Percentiles rank a stretch among this genome's conserved stretches.
Evolutionary conservation across 2,329 filamentous ascomycete species (phyloP).

Genomic region (Delphinella strobiligena): DNA sequence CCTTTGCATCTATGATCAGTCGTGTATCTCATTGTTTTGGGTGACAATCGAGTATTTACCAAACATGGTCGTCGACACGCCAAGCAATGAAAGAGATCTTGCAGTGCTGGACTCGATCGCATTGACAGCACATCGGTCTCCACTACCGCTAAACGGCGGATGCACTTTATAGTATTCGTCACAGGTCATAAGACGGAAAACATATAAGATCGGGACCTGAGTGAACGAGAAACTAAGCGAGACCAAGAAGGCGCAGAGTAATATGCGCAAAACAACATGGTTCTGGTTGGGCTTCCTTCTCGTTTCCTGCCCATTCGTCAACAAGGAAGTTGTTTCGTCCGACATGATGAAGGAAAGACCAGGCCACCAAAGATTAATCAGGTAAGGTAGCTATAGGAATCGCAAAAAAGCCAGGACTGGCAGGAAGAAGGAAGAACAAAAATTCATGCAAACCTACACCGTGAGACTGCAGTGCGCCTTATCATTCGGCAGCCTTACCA

Average conservation of each 20-base stretch:
- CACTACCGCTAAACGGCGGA: constrained; percentile 31
- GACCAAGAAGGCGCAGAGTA: constrained; percentile 50
- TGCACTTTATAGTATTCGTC: constrained; percentile 54
- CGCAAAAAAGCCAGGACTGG: not conserved
- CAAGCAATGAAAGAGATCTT: constrained; percentile 50
- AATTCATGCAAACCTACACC: no score
- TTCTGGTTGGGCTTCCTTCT: not conserved
- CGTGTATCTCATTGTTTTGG: no score
- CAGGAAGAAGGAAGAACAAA: no score
- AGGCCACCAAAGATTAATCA: no score
- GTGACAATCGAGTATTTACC: no score
- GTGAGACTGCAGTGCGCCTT: no score
- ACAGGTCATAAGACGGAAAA: constrained; percentile 61
- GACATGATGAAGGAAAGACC: not conserved
- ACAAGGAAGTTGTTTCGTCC: not conserved
- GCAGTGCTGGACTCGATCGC: constrained; percentile 56
- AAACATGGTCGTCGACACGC: constrained; percentile 55
- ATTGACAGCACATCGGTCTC: constrained; percentile 46
- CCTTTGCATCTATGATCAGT: no score
- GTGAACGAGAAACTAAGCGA: constrained; percentile 40
- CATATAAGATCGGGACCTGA: constrained; percentile 45
- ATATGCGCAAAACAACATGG: constrained; percentile 21
- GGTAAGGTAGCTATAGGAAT: no score
- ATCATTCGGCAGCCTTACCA: no score
- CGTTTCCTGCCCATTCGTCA: not conserved